These are phyloP conservation scores for Phycomyces nitens DNA, from an alignment of 192 early-diverging fungal genomes.

Conservation along the genomic window DNA sequence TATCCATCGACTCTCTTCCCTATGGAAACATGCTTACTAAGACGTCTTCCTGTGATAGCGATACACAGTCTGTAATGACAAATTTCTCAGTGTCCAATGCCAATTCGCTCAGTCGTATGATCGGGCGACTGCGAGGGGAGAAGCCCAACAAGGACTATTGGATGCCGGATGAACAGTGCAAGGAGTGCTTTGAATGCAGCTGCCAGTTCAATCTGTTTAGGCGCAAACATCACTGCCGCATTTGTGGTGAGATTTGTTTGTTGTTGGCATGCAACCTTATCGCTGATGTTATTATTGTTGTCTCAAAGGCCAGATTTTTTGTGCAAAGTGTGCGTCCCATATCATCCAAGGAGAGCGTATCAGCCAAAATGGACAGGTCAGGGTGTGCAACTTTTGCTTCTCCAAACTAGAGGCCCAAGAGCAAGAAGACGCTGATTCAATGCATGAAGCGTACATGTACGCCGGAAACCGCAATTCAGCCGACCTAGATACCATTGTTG, in stretches of 20 bases:
- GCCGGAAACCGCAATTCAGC: slow-evolving; percentile 12
- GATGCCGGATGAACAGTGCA: slow-evolving; percentile 81
- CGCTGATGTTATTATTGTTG: neutral
- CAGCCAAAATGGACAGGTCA: slow-evolving; percentile 55
- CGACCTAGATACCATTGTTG: neutral
- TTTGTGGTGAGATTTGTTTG: slow-evolving; percentile 57
- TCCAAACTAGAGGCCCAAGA: slow-evolving; percentile 50
- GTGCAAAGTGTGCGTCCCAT: slow-evolving; percentile 66
- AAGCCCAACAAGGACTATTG: slow-evolving; percentile 62
- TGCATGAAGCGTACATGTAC: slow-evolving; percentile 19
- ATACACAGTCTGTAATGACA: slow-evolving; percentile 44
- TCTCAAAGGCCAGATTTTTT: slow-evolving; percentile 64
- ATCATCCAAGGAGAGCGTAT: slow-evolving; percentile 62
- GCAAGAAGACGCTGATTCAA: slow-evolving; percentile 35
- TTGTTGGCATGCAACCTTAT: neutral
- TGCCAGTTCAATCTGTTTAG: slow-evolving; percentile 64
- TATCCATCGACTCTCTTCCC: neutral
- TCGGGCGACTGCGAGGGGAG: slow-evolving; percentile 51
- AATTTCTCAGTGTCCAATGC: slow-evolving; percentile 41
- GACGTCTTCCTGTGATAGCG: slow-evolving; percentile 37
- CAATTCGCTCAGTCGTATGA: slow-evolving; percentile 49
- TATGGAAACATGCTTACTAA: slow-evolving; percentile 3
- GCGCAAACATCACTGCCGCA: slow-evolving; percentile 76
- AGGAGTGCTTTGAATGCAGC: slow-evolving; percentile 77
- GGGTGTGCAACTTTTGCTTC: slow-evolving; percentile 63